Conservation (phyloP, 352 stramenopile genomes). For the Phytopythium delawarense region DNA sequence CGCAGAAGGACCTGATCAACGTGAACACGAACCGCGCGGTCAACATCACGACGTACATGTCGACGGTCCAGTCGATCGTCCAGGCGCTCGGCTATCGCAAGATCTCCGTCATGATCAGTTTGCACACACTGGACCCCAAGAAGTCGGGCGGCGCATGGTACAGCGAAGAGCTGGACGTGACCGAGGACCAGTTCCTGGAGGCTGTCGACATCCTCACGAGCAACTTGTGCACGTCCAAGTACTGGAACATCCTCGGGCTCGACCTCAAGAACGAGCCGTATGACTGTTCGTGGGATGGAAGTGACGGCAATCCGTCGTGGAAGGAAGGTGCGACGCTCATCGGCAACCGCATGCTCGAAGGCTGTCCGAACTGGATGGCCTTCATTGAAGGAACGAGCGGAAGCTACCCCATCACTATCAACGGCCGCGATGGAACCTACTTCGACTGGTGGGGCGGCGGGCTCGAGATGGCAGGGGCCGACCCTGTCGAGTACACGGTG, state of each 20-base stretch:
- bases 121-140: conserved; percentile 52
- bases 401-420: conserved; percentile 35
- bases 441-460: conserved; percentile 73
- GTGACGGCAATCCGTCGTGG: conserved; percentile 32
- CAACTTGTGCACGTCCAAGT: conserved; percentile 43
- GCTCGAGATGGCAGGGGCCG: conserved; percentile 32
- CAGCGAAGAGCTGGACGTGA: conserved; percentile 37
- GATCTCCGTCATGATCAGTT: conserved; percentile 64
- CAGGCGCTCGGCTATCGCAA: conserved; percentile 55
- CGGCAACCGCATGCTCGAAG: conserved; percentile 57
- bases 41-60: conserved; percentile 65
- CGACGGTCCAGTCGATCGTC: conserved; percentile 51
- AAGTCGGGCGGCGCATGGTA: conserved; percentile 54
- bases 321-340: conserved; percentile 54
- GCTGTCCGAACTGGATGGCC: conserved; percentile 57
- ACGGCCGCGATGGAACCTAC: conserved; percentile 32
- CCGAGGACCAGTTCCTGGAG: conserved; percentile 50
- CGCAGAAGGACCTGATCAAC: conserved; percentile 54
- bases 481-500: conserved; percentile 36
- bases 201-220: conserved; percentile 54
- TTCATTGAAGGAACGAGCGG: conserved; percentile 67
- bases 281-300: conserved; percentile 43
- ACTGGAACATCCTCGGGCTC: conserved; percentile 72
- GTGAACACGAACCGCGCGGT: conserved; percentile 64
- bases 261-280: conserved; percentile 75